Evolutionary conservation across 2,329 filamentous ascomycete species (phyloP).

Genomic region (Proliferodiscus dingleyae): DNA sequence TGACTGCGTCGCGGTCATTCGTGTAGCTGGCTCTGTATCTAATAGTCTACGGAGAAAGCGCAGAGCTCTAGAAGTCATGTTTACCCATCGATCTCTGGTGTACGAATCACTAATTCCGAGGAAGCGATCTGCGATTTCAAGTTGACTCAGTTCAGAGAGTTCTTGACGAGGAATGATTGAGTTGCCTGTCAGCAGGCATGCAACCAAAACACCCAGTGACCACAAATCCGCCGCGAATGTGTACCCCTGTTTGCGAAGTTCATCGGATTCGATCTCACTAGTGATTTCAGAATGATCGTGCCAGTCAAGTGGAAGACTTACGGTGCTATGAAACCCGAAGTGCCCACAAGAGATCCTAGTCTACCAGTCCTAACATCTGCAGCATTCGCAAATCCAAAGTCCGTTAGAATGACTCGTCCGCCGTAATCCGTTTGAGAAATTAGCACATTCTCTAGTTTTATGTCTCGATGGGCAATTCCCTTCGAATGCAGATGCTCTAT

Average conservation of each 20-base stretch:
- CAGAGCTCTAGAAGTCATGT: conserved; percentile 16
- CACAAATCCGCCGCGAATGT: conserved; percentile 30
- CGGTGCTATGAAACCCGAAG: conserved; percentile 29
- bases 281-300: conserved; percentile 7
- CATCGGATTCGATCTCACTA: conserved; percentile 20
- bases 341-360: conserved; percentile 28
- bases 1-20: conserved; percentile 33
- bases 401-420: conserved; percentile 29
- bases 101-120: conserved; percentile 8
- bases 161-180: conserved; percentile 16
- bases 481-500: conserved; percentile 28
- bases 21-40: conserved; percentile 25
- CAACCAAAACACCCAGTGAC: conserved; percentile 29
- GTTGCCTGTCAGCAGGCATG: conserved; percentile 24
- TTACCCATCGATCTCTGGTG: conserved; percentile 11
- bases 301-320: conserved; percentile 14
- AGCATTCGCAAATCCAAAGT: conserved; percentile 30
- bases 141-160: conserved; percentile 19
- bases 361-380: conserved; percentile 16
- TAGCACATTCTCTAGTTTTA: conserved; percentile 32
- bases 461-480: conserved; percentile 28
- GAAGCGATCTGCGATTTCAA: conserved; percentile 14
- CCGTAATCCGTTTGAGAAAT: conserved; percentile 28
- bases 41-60: conserved; percentile 34
- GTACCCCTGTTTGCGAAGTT: conserved; percentile 18